Evolutionary conservation across 352 stramenopile species (phyloP), one percentile per base, ranked within the genome.

Genomic region (Phytopythium sindhum): DNA sequence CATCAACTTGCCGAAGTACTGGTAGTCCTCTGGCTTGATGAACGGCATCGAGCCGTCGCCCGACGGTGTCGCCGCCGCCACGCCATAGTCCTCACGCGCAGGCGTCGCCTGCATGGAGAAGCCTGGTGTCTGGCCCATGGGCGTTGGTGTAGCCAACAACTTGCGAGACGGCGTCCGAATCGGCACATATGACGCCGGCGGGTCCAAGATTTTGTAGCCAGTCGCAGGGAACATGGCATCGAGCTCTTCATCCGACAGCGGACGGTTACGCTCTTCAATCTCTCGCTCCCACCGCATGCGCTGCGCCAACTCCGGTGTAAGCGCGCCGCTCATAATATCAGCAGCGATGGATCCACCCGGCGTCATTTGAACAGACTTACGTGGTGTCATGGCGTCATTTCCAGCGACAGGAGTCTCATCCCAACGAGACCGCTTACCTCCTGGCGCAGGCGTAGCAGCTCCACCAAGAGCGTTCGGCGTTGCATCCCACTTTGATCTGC

Each of bases 11-110:
- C 95, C 93, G 81, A 99, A 99, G 71, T 99, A 99, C 69, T 99
- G 96, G 69, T 98, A 98, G 74, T 99, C 97, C 70, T 99, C 97
- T 1, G 97, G 96, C 83, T 99, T 99, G 66, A 99, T 99, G 78
- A 98, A 98, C 0, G 97, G 97, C 59, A 99, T 90, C 4, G 88
- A 81, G 26, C 89, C 88, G 66, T 93, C 85, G 2, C 82, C 78
- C 4, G 81, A 87, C 10, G 86, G 85, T 0, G 75, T 96, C 42
- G 74, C 78, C n/a, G 81, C 61, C 15, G 73, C 74, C 23, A 96
- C 64, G 4, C 88, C 88, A 44, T 96, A 95, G 42, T 92, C 83
- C n/a, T 91, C 78, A 26, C 81, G 76, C 1, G 81, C 86, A 7
- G 90, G 90, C 45, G 72, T 98, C 61, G 67, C 87, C 52, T 79